Percentiles rank a stretch among this genome's conserved stretches.
These are phyloP conservation scores for Trichocomaceae sp. DNA, from an alignment of 2,329 filamentous ascomycete genomes.

Conservation along the genomic window DNA sequence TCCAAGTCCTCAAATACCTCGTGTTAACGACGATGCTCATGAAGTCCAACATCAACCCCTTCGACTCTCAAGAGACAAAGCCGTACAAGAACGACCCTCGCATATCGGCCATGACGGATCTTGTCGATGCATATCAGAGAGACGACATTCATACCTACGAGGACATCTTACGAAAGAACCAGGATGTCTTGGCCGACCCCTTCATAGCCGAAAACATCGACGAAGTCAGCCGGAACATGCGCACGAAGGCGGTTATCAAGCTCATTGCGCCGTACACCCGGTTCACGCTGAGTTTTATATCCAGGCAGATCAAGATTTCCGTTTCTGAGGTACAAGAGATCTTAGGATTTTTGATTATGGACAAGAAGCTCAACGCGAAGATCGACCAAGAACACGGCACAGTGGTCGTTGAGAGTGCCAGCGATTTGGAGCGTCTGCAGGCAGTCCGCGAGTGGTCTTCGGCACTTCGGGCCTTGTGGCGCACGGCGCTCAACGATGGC, in stretches of 20 bases:
- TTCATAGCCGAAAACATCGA: slow-evolving; percentile 99
- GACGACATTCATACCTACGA: slow-evolving; percentile 93
- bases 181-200: slow-evolving; percentile 79
- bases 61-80: slow-evolving; percentile 97
- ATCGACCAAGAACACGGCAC: slow-evolving; percentile 84
- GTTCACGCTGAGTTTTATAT: slow-evolving; percentile 83
- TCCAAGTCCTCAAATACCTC: slow-evolving; percentile 95
- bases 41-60: slow-evolving; percentile 97
- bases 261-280: slow-evolving; percentile 91
- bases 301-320: slow-evolving; percentile 77
- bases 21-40: slow-evolving; percentile 96
- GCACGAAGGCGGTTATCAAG: slow-evolving; percentile 89
- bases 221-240: slow-evolving; percentile 96
- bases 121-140: slow-evolving; percentile 92
- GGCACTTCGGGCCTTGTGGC: slow-evolving; percentile 63
- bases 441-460: slow-evolving; percentile 67
- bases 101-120: slow-evolving; percentile 93
- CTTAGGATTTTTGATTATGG: slow-evolving; percentile 86
- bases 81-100: slow-evolving; percentile 94
- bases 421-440: slow-evolving; percentile 62
- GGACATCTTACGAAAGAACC: slow-evolving; percentile 75
- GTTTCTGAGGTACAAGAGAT: slow-evolving; percentile 89
- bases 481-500: slow-evolving; percentile 66
- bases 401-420: slow-evolving; percentile 69
- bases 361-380: slow-evolving; percentile 76